phyloP scores from a whole-genome alignment of 495 filamentous ascomycete genomes.

The Xylaria telfairii region DNA sequence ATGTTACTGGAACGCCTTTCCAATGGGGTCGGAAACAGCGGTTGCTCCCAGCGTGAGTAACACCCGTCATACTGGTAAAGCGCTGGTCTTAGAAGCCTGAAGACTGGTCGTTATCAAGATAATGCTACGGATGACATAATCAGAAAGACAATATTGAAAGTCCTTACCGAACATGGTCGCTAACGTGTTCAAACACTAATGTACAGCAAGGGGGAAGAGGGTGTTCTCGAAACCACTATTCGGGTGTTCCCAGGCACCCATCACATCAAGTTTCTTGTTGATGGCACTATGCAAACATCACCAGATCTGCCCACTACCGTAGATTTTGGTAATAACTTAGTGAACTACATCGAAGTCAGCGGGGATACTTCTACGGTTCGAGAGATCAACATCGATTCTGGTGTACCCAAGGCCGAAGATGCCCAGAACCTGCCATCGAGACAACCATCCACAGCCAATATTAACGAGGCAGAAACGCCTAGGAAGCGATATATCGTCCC shows the following conservation, averaged over 20 bases:
- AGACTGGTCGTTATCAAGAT: background rate
- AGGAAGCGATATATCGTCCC: slow-evolving; percentile 51
- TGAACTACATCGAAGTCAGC: slow-evolving; percentile 96
- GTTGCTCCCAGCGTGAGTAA: slow-evolving; percentile 79
- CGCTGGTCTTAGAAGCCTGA: slow-evolving; percentile 21
- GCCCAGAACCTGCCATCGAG: slow-evolving; percentile 38
- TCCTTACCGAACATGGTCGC: background rate
- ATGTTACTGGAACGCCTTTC: slow-evolving; percentile 95
- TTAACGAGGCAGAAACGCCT: slow-evolving; percentile 47
- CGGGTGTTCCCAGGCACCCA: slow-evolving; percentile 91
- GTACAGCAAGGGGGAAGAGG: slow-evolving; percentile 58
- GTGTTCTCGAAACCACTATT: slow-evolving; percentile 73
- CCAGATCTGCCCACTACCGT: slow-evolving; percentile 90
- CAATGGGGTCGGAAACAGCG: slow-evolving; percentile 92
- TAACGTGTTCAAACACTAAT: slow-evolving; percentile 24
- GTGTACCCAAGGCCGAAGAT: slow-evolving; percentile 39
- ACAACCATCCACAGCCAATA: slow-evolving; percentile 36
- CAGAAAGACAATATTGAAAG: background rate
- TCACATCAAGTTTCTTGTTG: slow-evolving; percentile 94
- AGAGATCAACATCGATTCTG: slow-evolving; percentile 31
- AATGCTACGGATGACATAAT: background rate
- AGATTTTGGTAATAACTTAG: slow-evolving; percentile 93
- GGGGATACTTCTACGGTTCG: slow-evolving; percentile 55
- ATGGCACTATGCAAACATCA: slow-evolving; percentile 88
- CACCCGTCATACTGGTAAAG: slow-evolving; percentile 17